phyloP scores from a whole-genome alignment of 345 rosid genomes.

The Chamaenerion angustifolium region DNA sequence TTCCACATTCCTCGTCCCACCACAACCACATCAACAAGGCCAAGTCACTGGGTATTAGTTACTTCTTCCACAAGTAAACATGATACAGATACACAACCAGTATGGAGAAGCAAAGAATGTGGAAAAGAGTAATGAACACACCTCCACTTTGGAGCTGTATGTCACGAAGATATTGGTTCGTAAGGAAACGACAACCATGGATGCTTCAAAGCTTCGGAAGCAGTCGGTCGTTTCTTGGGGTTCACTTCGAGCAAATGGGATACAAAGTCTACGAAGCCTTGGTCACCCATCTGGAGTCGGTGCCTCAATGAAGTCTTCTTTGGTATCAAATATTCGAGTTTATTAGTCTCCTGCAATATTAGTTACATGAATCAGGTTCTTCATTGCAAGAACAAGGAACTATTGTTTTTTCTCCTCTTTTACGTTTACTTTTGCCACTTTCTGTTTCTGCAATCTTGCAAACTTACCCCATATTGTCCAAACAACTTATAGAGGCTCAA shows the following conservation, averaged over 20 bases:
- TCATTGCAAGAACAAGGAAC: too few species aligned
- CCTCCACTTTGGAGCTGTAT: constrained; percentile 3
- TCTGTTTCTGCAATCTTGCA: too few species aligned
- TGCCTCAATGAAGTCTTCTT: constrained; percentile 83
- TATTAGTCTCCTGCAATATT: constrained; percentile 51
- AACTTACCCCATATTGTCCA: too few species aligned
- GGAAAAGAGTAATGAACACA: not conserved
- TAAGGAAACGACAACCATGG: constrained; percentile 86
- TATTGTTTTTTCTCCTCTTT: too few species aligned
- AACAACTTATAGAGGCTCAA: too few species aligned
- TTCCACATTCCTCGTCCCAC: too few species aligned
- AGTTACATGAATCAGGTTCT: too few species aligned
- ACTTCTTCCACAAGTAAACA: constrained; percentile 7
- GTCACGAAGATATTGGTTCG: constrained; percentile 84
- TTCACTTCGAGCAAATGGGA: constrained; percentile 73
- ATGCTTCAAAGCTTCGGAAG: constrained; percentile 78
- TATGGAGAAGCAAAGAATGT: not conserved
- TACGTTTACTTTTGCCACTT: too few species aligned
- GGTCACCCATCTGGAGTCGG: constrained; percentile 95
- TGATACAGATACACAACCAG: not conserved
- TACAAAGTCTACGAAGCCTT: constrained; percentile 84
- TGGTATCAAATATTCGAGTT: constrained; percentile 80
- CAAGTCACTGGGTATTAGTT: too few species aligned
- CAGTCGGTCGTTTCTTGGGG: constrained; percentile 90
- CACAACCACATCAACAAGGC: too few species aligned